Percentiles rank a stretch among this genome's conserved stretches.
Evolutionary conservation across 768 basidiomycete genomes (phyloP).

Genomic region (Boletellus emodensis): DNA sequence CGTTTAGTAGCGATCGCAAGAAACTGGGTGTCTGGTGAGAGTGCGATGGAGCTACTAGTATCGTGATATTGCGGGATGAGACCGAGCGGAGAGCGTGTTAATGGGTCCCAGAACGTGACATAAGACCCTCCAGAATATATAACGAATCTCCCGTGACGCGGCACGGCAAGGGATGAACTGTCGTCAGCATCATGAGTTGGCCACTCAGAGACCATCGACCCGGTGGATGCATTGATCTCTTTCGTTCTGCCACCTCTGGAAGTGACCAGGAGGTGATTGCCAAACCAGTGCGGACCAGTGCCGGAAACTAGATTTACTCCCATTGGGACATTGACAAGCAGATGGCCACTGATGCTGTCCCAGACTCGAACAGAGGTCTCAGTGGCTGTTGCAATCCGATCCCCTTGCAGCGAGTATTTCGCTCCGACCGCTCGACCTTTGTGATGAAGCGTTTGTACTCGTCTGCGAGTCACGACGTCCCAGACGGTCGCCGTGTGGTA

Average conservation of each 20-base stretch:
- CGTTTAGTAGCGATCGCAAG: neutral
- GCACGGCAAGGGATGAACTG: neutral
- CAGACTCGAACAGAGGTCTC: no score
- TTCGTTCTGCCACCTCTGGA: neutral
- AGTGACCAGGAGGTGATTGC: neutral
- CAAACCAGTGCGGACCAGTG: neutral
- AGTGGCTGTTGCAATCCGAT: neutral
- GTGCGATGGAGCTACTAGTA: neutral
- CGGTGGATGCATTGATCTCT: neutral
- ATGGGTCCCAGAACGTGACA: conserved; percentile 1
- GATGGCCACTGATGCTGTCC: neutral
- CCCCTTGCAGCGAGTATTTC: neutral
- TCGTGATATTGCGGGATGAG: neutral
- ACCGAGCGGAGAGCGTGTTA: neutral
- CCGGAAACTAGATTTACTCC: neutral
- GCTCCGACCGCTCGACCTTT: neutral
- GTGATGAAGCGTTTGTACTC: neutral
- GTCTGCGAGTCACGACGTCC: neutral
- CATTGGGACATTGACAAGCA: neutral
- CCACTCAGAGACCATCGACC: neutral
- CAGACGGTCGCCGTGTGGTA: neutral
- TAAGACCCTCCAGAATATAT: neutral
- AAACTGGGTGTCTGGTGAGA: neutral
- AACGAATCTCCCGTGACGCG: neutral
- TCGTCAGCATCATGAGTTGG: neutral